Base-by-base conservation (phyloP, 768 basidiomycete genomes). In the Zangia roseola region DNA sequence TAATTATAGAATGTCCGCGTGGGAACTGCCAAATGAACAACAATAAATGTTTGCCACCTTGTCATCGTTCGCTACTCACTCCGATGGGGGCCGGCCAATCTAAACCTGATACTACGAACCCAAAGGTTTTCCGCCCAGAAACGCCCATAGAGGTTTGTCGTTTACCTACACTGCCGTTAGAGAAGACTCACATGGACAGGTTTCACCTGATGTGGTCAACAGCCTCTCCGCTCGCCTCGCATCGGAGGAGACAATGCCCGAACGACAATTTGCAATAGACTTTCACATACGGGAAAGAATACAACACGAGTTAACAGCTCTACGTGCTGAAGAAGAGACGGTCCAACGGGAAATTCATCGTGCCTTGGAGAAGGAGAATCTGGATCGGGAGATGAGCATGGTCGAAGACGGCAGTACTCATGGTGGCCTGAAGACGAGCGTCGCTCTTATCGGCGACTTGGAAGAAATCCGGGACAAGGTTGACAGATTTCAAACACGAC, bases 291-390 rank as follows among this genome's bases (percentile, higher is more conserved):
- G 83, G 31, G 71, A 81, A 33, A 80, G 82, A 35, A 93, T 94
- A 51, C 76, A 82, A 36, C 73, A 73, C 34, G 90, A 91, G 65
- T 71, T 91, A 16, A 67, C 75, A 24, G 78, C 77, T 34, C 72
- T 94, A 55, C 83, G 79, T 26, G 71, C 75, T 24, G 83, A 90
- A 60, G 91, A 91, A 65, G 81, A 82, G 50, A 64, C 72, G 30
- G 83, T 94, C 10, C 81, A 78, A 36, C 71, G 74, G 40, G 80
- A 91, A 70, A 91, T 94, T 28, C 86, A 89, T 59, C 72, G 65
- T 26, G 89, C 88, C 2, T 73, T 94, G 40, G 88, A 94, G 73
- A 86, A 84, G 71, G 91, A 94, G 72, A 94, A 94, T 69, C 67
- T 94, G 43, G 88, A 92, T 66, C 77, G 79, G 49, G 91, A 93